Percentiles rank a stretch among this genome's conserved stretches.
phyloP scores from a whole-genome alignment of 2,329 filamentous ascomycete species.

The Colletotrichum australisinense region DNA sequence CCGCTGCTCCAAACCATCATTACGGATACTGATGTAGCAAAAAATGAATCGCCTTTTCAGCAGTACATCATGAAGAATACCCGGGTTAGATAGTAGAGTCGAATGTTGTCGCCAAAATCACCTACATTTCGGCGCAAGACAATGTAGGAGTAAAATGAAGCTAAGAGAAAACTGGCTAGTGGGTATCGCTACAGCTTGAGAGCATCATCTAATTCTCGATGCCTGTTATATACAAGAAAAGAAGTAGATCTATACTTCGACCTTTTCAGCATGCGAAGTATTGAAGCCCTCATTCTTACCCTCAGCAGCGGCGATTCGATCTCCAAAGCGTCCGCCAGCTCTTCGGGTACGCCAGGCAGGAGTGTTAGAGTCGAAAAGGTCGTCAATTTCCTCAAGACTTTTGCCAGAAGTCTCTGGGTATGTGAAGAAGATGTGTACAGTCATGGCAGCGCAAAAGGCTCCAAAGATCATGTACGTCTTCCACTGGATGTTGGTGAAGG shows the following conservation, averaged over 20 bases:
- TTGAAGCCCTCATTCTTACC: constrained; percentile 7
- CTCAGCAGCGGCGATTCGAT: constrained; percentile 19
- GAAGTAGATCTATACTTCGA: not conserved
- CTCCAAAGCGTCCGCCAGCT: constrained; percentile 17
- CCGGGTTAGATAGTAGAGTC: no score
- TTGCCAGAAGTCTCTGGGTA: constrained; percentile 44
- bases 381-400: constrained; percentile 39
- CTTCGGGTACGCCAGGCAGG: constrained; percentile 26
- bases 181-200: not conserved
- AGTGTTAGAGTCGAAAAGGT: constrained; percentile 33
- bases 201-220: no score
- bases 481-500: constrained; percentile 39
- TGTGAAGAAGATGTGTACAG: constrained; percentile 40
- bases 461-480: constrained; percentile 40
- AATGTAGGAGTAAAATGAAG: not conserved
- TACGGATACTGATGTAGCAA: no score
- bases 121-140: no score
- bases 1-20: not conserved
- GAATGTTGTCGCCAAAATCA: no score
- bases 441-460: constrained; percentile 36
- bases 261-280: constrained; percentile 9
- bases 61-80: no score
- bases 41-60: no score
- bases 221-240: not conserved
- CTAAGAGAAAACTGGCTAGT: not conserved